Conservation (phyloP, 495 filamentous ascomycete species). For the Cairneyella variabilis region DNA sequence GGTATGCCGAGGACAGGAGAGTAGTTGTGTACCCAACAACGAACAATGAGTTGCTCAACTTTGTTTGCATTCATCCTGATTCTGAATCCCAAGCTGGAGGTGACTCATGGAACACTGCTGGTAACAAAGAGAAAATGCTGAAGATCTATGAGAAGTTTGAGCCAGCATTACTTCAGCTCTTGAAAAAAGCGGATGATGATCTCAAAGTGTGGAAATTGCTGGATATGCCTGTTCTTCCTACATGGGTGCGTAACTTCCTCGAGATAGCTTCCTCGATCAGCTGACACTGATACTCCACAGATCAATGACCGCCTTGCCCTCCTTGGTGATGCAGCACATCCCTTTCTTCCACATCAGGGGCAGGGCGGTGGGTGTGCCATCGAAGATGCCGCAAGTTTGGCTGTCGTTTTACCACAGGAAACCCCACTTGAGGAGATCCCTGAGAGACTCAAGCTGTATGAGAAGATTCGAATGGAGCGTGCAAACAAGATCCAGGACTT, state of each 20-base stretch:
- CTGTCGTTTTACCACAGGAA: slow-evolving; percentile 44
- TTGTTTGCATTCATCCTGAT: slow-evolving; percentile 45
- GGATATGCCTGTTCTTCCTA: slow-evolving; percentile 53
- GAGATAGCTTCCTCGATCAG: too few species aligned
- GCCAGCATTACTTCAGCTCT: slow-evolving; percentile 33
- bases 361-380: slow-evolving; percentile 55
- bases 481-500: slow-evolving; percentile 53
- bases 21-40: slow-evolving; percentile 58
- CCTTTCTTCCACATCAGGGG: slow-evolving; percentile 47
- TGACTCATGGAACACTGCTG: slow-evolving; percentile 9
- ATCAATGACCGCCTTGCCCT: slow-evolving; percentile 45
- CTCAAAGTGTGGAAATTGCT: slow-evolving; percentile 56
- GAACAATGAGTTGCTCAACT: slow-evolving; percentile 53
- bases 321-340: slow-evolving; percentile 62
- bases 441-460: slow-evolving; percentile 48
- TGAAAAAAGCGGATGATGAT: slow-evolving; percentile 41
- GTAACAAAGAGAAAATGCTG: slow-evolving; percentile 34
- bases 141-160: slow-evolving; percentile 43
- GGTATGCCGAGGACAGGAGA: slow-evolving; percentile 44
- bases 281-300: too few species aligned
- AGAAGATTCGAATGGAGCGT: slow-evolving; percentile 47
- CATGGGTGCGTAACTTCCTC: too few species aligned
- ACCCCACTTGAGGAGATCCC: slow-evolving; percentile 38
- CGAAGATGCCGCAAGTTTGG: slow-evolving; percentile 57
- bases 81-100: slow-evolving; percentile 6